Percentiles rank a stretch among this genome's conserved stretches.
Conservation (phyloP, 371 early-diverging fungal genomes). For the Quaeritorhiza haematococci region DNA sequence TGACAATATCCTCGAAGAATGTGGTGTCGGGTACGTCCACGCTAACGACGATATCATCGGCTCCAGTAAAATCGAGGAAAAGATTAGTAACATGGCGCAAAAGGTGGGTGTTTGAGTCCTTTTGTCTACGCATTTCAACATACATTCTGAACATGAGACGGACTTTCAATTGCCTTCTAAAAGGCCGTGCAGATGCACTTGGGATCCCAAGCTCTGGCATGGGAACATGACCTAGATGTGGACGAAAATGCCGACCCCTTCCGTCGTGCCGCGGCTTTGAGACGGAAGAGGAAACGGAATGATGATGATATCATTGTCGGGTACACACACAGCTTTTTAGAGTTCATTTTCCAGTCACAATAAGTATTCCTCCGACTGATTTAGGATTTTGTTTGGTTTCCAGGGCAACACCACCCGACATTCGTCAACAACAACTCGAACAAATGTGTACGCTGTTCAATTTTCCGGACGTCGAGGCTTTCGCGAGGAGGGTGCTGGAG, state of each 20-base stretch:
- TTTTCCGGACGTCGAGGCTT: not conserved
- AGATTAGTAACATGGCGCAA: conserved; percentile 6
- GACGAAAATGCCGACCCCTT: not conserved
- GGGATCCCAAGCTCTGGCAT: not conserved
- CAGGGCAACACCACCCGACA: not conserved
- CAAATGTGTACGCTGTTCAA: not conserved
- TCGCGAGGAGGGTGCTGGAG: not conserved
- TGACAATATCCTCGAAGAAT: conserved; percentile 4
- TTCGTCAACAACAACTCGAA: not conserved
- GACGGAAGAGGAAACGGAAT: too few species aligned
- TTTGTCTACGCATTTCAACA: not conserved
- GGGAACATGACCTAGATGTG: not conserved
- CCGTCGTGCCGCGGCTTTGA: too few species aligned
- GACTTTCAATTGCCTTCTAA: not conserved
- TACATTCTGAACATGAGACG: not conserved
- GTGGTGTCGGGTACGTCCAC: conserved; percentile 11
- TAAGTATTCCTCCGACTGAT: not conserved
- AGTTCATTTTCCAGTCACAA: too few species aligned
- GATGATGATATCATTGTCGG: not conserved
- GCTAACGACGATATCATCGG: conserved; percentile 13
- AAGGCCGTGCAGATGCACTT: not conserved
- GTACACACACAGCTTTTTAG: not conserved
- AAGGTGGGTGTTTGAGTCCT: not conserved
- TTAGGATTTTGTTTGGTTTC: too few species aligned
- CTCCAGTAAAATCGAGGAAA: conserved; percentile 5